phyloP scores from a whole-genome alignment of 441 rosid genomes.

The Pelargonium fulgidum region DNA sequence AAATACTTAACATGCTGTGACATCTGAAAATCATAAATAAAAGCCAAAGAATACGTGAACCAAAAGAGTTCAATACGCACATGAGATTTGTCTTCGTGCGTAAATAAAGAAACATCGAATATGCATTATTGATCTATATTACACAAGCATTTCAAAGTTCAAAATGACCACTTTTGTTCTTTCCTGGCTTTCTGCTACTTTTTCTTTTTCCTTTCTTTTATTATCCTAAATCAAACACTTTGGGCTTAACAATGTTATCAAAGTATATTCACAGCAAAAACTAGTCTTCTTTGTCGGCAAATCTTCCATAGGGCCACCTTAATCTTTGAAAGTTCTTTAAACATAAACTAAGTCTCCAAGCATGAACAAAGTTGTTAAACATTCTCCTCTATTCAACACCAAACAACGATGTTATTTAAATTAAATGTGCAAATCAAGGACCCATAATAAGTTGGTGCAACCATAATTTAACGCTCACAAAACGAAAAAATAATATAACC shows the following conservation, averaged over 20 bases:
- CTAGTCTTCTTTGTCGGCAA: neutral
- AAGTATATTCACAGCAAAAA: neutral
- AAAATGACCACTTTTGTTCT: neutral
- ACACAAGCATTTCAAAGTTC: neutral
- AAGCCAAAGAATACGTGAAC: neutral
- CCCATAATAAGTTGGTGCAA: no score
- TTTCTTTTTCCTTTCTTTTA: neutral
- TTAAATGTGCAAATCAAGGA: no score
- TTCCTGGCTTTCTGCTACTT: neutral
- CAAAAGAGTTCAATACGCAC: neutral
- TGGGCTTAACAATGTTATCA: neutral
- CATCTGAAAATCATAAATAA: neutral
- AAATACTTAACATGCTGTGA: neutral
- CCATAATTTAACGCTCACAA: no score
- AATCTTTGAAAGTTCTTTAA: slow-evolving; percentile 2
- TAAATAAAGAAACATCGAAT: neutral
- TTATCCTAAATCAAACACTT: neutral
- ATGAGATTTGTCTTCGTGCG: neutral
- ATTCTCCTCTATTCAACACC: neutral
- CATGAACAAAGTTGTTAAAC: neutral
- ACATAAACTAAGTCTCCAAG: neutral
- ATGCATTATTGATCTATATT: neutral
- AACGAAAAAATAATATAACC: no score
- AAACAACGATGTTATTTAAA: neutral
- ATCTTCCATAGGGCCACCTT: slow-evolving; percentile 1